Evolutionary conservation across 495 filamentous ascomycete genomes (phyloP), one percentile per base, ranked within the genome.

Genomic region (Penicillium cataractarum): DNA sequence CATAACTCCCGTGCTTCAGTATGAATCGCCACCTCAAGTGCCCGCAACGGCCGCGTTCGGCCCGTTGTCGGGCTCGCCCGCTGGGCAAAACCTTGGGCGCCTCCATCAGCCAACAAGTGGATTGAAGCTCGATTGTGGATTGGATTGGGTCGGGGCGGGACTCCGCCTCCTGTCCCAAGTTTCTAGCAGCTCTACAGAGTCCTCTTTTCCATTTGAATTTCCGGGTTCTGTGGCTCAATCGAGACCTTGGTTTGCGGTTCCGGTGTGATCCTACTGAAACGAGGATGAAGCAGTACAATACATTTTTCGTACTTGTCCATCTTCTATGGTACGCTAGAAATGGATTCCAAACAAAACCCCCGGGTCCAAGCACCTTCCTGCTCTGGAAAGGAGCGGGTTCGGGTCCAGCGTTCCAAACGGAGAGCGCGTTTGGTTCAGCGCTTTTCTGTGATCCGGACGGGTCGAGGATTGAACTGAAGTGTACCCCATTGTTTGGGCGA

Each of bases 51-150:
- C 69, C 67, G 67, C 68, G 48, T 69, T 69, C 70, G 70, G 70
- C 70, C 70, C 70, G 70, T 70, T 64, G 64, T 71, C 70, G 70
- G 70, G 70, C 70, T 68, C 57, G 68, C 65, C 70, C 70, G 70
- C 65, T 70, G 68, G 66, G 49, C 62, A 55, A 68, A 70, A 72
- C 62, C 70, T 70, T 72, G 69, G 67, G 39, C 22, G 62, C 58
- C 48, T 54, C 58, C 54, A 62, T 58, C 15, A n/a, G 24, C 42
- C 27, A n/a, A 35, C 48, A 54, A 58, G 64, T 58, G 55, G 63
- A 62, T 60, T 39, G 46, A 7, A n/a, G n/a, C n/a, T n/a, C n/a
- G n/a, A n/a, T n/a, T n/a, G n/a, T n/a, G n/a, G n/a, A 24, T 50
- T 32, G n/a, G 27, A 53, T 67, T 67, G 48, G 65, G 48, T 62